These are phyloP conservation scores for Diplocarpon mali DNA, from an alignment of 2,329 filamentous ascomycete genomes.

Conservation along the genomic window DNA sequence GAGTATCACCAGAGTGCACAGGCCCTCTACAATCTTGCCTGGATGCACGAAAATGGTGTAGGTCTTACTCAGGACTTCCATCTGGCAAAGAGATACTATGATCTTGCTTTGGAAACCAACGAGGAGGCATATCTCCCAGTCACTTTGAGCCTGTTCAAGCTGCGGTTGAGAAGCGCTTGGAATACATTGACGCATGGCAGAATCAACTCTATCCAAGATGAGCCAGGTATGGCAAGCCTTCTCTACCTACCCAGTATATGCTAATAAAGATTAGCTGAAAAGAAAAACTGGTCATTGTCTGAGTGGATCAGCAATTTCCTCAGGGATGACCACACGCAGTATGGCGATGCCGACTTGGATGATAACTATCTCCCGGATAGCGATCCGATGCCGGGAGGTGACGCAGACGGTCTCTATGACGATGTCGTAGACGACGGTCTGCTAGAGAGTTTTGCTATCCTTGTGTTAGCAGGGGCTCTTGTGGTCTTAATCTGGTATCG, in stretches of 20 bases:
- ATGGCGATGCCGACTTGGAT: conserved; percentile 44
- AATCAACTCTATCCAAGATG: conserved; percentile 84
- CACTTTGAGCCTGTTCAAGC: conserved; percentile 74
- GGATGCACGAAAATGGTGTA: conserved; percentile 98
- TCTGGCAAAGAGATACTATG: conserved; percentile 91
- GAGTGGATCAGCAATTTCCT: conserved; percentile 87
- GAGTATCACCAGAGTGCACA: conserved; percentile 89
- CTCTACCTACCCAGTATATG: not conserved
- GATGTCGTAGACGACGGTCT: conserved; percentile 66
- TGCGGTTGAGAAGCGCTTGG: conserved; percentile 82
- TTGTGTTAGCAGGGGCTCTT: conserved; percentile 64
- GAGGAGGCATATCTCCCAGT: conserved; percentile 90
- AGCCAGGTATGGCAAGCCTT: conserved; percentile 55
- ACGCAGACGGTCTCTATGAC: conserved; percentile 44
- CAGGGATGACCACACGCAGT: conserved; percentile 49
- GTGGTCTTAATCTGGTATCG: conserved; percentile 74
- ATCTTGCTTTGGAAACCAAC: conserved; percentile 83
- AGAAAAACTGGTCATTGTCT: conserved; percentile 63
- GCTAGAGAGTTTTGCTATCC: conserved; percentile 74
- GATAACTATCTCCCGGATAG: conserved; percentile 34
- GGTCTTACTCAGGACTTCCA: conserved; percentile 93
- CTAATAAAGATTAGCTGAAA: conserved; percentile 42
- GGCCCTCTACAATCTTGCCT: conserved; percentile 92
- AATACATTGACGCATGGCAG: conserved; percentile 85
- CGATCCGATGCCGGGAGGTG: conserved; percentile 43